A percentile compares a stretch with the other conserved stretches of the same genome.
Evolutionary conservation across 1,284 basidiomycete species (phyloP).

Genomic region (Tausonia pullulans): DNA sequence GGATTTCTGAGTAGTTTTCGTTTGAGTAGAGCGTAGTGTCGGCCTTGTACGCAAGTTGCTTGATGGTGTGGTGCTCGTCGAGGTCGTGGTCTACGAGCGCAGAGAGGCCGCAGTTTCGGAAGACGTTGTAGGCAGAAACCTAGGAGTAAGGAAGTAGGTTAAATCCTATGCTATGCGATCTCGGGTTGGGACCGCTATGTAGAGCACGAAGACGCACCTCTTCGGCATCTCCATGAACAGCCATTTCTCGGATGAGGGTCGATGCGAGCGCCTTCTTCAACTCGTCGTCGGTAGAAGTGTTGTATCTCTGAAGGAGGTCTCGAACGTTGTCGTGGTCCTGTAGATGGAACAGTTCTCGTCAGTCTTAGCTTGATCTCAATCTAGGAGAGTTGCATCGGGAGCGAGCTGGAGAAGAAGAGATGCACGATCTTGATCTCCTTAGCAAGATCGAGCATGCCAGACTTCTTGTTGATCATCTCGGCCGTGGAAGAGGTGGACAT

Average conservation of each 20-base stretch:
- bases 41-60: conserved; percentile 20
- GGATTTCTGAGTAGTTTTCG: conserved; percentile 18
- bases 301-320: conserved; percentile 19
- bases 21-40: conserved; percentile 17
- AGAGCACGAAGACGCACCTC: conserved; percentile 9
- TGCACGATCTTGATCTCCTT: conserved; percentile 6
- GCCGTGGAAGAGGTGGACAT: too few relatives aligned
- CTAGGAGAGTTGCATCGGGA: too few relatives aligned
- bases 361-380: too few relatives aligned
- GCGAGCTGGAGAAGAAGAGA: background rate
- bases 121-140: conserved; percentile 22
- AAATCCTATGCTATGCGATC: too few relatives aligned
- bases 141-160: background rate
- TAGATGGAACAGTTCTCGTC: background rate
- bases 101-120: conserved; percentile 18
- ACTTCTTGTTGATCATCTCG: too few relatives aligned
- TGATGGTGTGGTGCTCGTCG: conserved; percentile 23
- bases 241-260: conserved; percentile 17
- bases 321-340: conserved; percentile 19
- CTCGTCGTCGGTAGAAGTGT: conserved; percentile 10
- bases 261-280: background rate
- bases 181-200: too few relatives aligned
- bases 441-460: background rate
- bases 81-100: conserved; percentile 18
- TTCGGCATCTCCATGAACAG: conserved; percentile 17